Evolutionary conservation across 2,329 filamentous ascomycete genomes (phyloP), one percentile per base, ranked within the genome.

Genomic region (Ceratocystis alfenasii): DNA sequence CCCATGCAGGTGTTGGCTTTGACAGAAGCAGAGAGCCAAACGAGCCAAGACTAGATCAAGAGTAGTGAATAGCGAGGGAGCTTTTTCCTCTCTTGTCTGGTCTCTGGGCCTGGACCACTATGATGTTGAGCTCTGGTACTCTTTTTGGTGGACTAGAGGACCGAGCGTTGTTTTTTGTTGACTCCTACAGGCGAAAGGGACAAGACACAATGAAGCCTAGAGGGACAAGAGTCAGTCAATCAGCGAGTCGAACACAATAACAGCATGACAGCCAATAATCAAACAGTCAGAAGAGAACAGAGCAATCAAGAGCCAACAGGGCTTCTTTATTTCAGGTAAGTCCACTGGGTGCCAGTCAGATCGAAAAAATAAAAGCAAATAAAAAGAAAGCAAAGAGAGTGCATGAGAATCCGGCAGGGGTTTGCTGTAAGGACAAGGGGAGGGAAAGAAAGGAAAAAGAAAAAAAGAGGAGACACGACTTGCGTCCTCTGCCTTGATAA

Each of bases 21-120:
- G 36, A 15, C 36, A 41, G 36, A 41, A 41, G 3, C 36, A 41
- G 36, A 41, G 36, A 53, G 6, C 48, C 20, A 53, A 53, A 53
- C 22, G 20, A 53, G 8, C 53, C 15, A 25, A 2, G 53, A 25
- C 53, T 30, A 59, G 17, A 36, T 33, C 28, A 53, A 25, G 20
- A 41, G 15, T n/a, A 28, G 48, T 10, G 15, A 12, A 53, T n/a
- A 15, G 48, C 15, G 48, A 25, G 48, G 1, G 22, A 53, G 15
- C 48, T 53, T 53, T 53, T 53, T 41, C 36, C 36, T 41, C 48
- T 53, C 48, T 28, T 53, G 48, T 53, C 48, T 53, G 48, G 48
- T 10, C 48, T 28, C 48, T 50, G 48, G n/a, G n/a, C 48, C 22
- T 41, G 36, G 36, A 41, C 36, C 36, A 41, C 36, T 41, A 41